phyloP scores from a whole-genome alignment of 164 flowering plant species.

The Umbellularia californica region DNA sequence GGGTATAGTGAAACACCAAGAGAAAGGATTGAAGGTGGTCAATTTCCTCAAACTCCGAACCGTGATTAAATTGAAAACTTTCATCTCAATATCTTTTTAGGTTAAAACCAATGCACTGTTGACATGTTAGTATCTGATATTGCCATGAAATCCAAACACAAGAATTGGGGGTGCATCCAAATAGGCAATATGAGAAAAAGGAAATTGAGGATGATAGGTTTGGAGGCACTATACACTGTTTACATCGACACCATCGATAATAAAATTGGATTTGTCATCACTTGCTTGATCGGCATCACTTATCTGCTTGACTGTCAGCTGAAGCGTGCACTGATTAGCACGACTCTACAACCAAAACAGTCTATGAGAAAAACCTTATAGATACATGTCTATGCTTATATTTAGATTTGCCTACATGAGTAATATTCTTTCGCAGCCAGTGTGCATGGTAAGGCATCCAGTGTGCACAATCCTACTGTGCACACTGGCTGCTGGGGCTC shows the following conservation, averaged over 20 bases:
- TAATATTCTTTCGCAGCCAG: too few species aligned
- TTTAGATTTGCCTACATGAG: too few species aligned
- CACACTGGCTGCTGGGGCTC: too few species aligned
- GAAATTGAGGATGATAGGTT: background rate
- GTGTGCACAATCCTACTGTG: too few species aligned
- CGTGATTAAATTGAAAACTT: too few species aligned
- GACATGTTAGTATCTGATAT: background rate
- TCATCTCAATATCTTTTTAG: background rate
- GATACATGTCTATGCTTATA: too few species aligned
- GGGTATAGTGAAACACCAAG: background rate
- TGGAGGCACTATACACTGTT: slow-evolving; percentile 41
- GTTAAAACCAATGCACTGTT: background rate
- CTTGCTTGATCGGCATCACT: slow-evolving; percentile 36
- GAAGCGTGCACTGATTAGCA: slow-evolving; percentile 55
- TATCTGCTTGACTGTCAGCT: slow-evolving; percentile 85
- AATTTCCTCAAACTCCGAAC: background rate
- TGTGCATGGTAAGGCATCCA: too few species aligned
- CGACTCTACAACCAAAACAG: slow-evolving; percentile 49
- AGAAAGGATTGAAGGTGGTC: background rate
- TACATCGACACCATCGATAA: slow-evolving; percentile 70
- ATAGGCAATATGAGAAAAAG: background rate
- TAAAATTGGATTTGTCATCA: slow-evolving; percentile 55
- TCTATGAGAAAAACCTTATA: background rate
- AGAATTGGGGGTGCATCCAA: background rate
- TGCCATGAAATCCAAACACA: background rate